These are phyloP conservation scores for Eucalyptus melliodora DNA, from an alignment of 345 rosid genomes.

Conservation along the genomic window DNA sequence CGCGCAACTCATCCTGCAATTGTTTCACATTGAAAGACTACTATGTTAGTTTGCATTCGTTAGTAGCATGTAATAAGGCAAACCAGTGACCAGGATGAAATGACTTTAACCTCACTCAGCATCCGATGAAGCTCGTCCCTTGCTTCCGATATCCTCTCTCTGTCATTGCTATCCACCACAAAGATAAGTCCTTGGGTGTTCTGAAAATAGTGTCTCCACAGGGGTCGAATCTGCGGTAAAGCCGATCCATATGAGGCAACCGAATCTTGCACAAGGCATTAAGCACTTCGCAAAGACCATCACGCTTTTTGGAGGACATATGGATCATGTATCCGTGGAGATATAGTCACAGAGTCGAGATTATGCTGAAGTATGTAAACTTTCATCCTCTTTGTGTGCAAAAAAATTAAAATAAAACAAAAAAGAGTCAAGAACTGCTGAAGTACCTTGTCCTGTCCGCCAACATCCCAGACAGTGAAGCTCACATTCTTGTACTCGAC, in stretches of 20 bases:
- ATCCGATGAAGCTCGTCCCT: slow-evolving; percentile 53
- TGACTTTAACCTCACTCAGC: slow-evolving; percentile 33
- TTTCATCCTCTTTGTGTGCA: no score
- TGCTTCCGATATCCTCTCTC: slow-evolving; percentile 45
- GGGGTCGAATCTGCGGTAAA: slow-evolving; percentile 34
- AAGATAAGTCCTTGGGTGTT: slow-evolving; percentile 57
- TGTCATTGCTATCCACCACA: slow-evolving; percentile 62
- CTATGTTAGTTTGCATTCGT: no score
- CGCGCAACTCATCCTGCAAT: slow-evolving; percentile 37
- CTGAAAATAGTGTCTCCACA: slow-evolving; percentile 61
- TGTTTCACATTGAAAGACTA: neutral
- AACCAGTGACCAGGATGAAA: neutral
- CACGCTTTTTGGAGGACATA: neutral
- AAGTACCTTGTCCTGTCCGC: slow-evolving; percentile 59
- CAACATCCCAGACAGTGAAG: slow-evolving; percentile 69
- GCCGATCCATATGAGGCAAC: neutral
- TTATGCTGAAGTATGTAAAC: neutral
- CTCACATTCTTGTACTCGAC: slow-evolving; percentile 65
- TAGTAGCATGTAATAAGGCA: neutral
- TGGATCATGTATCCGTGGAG: neutral
- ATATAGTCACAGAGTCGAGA: neutral
- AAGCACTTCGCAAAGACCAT: neutral
- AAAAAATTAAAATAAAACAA: neutral
- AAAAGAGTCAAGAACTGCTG: neutral
- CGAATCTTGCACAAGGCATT: neutral